Evolutionary conservation across 768 basidiomycete species (phyloP), one percentile per base, ranked within the genome.

Genomic region (Mycena leptocephala): DNA sequence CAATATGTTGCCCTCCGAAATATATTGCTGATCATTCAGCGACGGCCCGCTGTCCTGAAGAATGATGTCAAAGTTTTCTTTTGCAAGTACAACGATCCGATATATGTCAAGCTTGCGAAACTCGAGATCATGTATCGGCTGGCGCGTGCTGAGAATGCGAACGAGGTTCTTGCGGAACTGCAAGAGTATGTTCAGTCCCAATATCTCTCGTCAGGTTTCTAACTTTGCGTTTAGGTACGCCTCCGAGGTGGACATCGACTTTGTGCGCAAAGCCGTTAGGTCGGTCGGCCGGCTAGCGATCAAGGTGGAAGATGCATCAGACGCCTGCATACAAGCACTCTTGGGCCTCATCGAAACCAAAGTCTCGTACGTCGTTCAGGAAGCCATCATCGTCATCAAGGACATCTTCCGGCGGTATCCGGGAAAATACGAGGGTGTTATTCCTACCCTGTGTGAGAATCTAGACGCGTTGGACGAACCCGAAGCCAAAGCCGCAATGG

Each of bases 61-160:
- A 98, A 98, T 85, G 98, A 99, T 82, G 98, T 99, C 81, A 97
- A 97, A 80, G 97, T 99, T 18, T 99, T 99, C 87, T 99, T 99
- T 87, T 99, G 97, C 95, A 99, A 99, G 85, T 99, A 99, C 85
- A 99, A 99, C 83, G 98, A 99, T 81, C 98, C 98, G 3, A 98
- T 99, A 79, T 99, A 99, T 83, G 96, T 99, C 83, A 99, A 99
- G 84, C 90, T 99, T 35, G 98, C 97, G 63, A 99, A 99, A 81
- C 89, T 99, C 66, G 98, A 99, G 85, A 99, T 99, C 81, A 99
- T 99, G 96, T 99, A 99, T 85, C 93, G 98, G 13, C 89, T 99
- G 24, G 97, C 97, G 11, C 92, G 96, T n/a, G 94, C 96, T 73
- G 96, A 97, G 82, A 99, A 99, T 83, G 95, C 95, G 24, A 90